A percentile compares a stretch with the other conserved stretches of the same genome.
Conservation (phyloP, 768 basidiomycete genomes). For the Boletales sp. region DNA sequence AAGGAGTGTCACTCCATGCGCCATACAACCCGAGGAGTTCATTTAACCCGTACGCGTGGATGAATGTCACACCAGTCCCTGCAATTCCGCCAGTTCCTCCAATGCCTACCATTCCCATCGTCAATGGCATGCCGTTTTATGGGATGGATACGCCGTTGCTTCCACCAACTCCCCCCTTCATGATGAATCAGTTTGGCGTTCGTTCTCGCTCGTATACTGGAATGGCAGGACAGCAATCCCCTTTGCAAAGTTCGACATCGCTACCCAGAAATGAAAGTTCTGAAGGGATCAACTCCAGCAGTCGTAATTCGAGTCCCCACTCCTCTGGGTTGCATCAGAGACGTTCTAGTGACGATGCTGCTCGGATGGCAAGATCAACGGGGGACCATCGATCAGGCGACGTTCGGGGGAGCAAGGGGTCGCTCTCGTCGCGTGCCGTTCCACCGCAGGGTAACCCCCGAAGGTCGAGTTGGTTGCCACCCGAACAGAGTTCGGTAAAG, state of each 20-base stretch:
- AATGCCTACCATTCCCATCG: conserved; percentile 32
- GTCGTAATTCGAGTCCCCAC: conserved; percentile 17
- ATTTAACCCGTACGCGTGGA: conserved; percentile 30
- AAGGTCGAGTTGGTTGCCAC: conserved; percentile 23
- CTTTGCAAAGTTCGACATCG: conserved; percentile 18
- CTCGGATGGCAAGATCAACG: conserved; percentile 7
- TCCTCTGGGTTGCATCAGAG: conserved; percentile 25
- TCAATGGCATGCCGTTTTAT: conserved; percentile 40
- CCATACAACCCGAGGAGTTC: conserved; percentile 27
- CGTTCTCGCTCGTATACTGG: conserved; percentile 36
- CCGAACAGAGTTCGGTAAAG: conserved; percentile 15
- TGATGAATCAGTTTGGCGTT: conserved; percentile 55
- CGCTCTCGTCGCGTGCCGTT: conserved; percentile 4
- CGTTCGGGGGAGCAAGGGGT: conserved; percentile 8
- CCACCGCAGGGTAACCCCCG: conserved; percentile 11
- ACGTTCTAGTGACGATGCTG: conserved; percentile 31
- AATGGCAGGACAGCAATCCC: conserved; percentile 30
- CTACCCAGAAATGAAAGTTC: conserved; percentile 24
- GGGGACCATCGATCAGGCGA: conserved; percentile 15
- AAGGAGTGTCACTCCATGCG: conserved; percentile 22
- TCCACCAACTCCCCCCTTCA: conserved; percentile 72
- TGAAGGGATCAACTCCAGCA: conserved; percentile 16
- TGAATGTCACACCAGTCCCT: conserved; percentile 34
- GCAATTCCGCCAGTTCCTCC: conserved; percentile 37
- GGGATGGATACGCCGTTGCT: conserved; percentile 65